These are phyloP conservation scores for Helminthosporium solani DNA, from an alignment of 2,329 filamentous ascomycete species.

Conservation along the genomic window DNA sequence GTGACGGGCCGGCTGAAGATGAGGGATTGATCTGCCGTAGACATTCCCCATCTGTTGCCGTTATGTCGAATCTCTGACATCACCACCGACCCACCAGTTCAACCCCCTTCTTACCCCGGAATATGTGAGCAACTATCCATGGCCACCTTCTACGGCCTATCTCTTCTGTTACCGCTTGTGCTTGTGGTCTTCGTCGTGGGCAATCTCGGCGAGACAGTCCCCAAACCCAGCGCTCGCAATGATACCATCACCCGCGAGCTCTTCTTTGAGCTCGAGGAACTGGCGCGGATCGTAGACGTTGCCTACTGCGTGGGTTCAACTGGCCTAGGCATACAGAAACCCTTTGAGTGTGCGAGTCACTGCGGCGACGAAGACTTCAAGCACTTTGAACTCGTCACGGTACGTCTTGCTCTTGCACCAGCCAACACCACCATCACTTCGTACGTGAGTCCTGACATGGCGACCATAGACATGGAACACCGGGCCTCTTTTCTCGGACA, in stretches of 20 bases:
- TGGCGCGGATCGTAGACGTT: conserved; percentile 90
- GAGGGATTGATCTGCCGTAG: too few species aligned
- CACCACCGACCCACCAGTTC: too few species aligned
- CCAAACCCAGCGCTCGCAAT: conserved; percentile 20
- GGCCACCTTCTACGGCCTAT: conserved; percentile 23
- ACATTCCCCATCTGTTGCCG: background rate
- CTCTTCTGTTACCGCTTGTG: conserved; percentile 10
- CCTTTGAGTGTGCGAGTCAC: conserved; percentile 81
- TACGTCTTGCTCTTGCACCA: conserved; percentile 25
- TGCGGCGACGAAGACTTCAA: conserved; percentile 82
- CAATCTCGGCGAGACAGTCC: conserved; percentile 24
- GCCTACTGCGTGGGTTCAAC: conserved; percentile 87
- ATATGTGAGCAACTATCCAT: conserved; percentile 34
- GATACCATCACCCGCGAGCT: conserved; percentile 60
- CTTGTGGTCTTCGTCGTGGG: conserved; percentile 16
- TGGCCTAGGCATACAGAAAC: conserved; percentile 77
- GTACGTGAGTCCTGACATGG: conserved; percentile 7
- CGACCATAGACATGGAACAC: conserved; percentile 75
- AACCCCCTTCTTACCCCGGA: conserved; percentile 10
- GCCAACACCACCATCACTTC: background rate
- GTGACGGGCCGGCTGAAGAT: too few species aligned
- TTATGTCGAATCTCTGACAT: conserved; percentile 17
- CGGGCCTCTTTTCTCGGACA: conserved; percentile 80
- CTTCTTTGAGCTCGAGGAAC: conserved; percentile 80
- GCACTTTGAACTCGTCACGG: conserved; percentile 70